phyloP scores from a whole-genome alignment of 164 flowering plant genomes.

The Magnolia changhungtana region DNA sequence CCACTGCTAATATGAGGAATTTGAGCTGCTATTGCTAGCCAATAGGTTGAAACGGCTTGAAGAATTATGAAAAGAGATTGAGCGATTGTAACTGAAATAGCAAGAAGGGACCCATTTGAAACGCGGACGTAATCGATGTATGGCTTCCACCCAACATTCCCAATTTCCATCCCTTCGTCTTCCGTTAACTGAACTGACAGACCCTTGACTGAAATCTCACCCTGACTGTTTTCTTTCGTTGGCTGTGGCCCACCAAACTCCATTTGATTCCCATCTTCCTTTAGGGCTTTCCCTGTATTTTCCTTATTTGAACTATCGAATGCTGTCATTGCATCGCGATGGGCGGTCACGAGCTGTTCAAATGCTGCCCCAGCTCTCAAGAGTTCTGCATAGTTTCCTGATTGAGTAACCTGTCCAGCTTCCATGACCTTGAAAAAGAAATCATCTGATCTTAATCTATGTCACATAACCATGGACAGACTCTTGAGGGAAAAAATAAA shows the following conservation, averaged over 20 bases:
- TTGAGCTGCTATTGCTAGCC: conserved; percentile 67
- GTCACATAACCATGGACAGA: not conserved
- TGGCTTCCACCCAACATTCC: conserved; percentile 72
- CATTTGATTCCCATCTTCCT: not conserved
- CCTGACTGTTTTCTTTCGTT: conserved; percentile 27
- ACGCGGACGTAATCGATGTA: conserved; percentile 61
- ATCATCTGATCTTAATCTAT: not conserved
- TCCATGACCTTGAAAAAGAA: conserved; percentile 53
- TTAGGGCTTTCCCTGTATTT: conserved; percentile 11
- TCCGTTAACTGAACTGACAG: conserved; percentile 53
- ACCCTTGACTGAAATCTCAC: conserved; percentile 38
- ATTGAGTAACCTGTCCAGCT: conserved; percentile 57
- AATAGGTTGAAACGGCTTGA: conserved; percentile 65
- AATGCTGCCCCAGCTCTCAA: conserved; percentile 59
- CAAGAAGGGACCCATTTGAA: conserved; percentile 42
- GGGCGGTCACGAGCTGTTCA: conserved; percentile 78
- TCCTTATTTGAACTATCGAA: conserved; percentile 19
- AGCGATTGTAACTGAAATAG: conserved; percentile 20
- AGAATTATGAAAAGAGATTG: conserved; percentile 49
- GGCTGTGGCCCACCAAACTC: conserved; percentile 12
- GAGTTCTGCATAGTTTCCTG: conserved; percentile 68
- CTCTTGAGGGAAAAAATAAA: not conserved
- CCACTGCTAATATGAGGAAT: conserved; percentile 40
- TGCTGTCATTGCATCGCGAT: conserved; percentile 47
- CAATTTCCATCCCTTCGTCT: conserved; percentile 69